Evolutionary conservation across 768 basidiomycete genomes (phyloP).

Genomic region (Floccularia luteovirens): DNA sequence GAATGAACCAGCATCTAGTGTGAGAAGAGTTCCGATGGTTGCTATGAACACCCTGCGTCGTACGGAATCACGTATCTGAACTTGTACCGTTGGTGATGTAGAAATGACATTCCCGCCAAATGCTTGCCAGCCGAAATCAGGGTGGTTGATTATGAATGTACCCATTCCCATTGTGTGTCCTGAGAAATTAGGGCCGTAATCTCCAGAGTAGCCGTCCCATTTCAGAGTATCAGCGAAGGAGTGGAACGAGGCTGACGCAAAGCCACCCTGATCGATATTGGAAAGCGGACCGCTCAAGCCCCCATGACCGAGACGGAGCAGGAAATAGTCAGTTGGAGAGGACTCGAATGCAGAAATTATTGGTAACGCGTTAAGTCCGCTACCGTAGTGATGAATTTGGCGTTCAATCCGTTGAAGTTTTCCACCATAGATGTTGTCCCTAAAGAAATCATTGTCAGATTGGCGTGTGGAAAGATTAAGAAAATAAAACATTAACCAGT

Average conservation of each 20-base stretch:
- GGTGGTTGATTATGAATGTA: conserved; percentile 41
- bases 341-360: conserved; percentile 40
- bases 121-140: conserved; percentile 55
- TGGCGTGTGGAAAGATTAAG: neutral
- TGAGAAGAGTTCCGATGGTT: conserved; percentile 35
- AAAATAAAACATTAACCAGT: conserved; percentile 30
- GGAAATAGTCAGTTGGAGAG: conserved; percentile 38
- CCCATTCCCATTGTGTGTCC: conserved; percentile 44
- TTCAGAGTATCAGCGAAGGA: conserved; percentile 48
- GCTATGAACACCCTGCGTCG: conserved; percentile 46
- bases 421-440: conserved; percentile 52
- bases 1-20: conserved; percentile 47
- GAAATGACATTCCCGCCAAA: conserved; percentile 42
- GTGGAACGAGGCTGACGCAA: conserved; percentile 53
- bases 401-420: conserved; percentile 48
- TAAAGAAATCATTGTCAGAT: conserved; percentile 12
- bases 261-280: conserved; percentile 51
- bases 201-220: conserved; percentile 53
- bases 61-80: conserved; percentile 37
- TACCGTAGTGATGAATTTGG: conserved; percentile 54
- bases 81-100: conserved; percentile 31
- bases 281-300: conserved; percentile 45
- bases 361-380: conserved; percentile 48
- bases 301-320: conserved; percentile 45
- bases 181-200: conserved; percentile 55